Evolutionary conservation across 2,329 filamentous ascomycete species (phyloP).

Genomic region (Colletotrichum paranaense): DNA sequence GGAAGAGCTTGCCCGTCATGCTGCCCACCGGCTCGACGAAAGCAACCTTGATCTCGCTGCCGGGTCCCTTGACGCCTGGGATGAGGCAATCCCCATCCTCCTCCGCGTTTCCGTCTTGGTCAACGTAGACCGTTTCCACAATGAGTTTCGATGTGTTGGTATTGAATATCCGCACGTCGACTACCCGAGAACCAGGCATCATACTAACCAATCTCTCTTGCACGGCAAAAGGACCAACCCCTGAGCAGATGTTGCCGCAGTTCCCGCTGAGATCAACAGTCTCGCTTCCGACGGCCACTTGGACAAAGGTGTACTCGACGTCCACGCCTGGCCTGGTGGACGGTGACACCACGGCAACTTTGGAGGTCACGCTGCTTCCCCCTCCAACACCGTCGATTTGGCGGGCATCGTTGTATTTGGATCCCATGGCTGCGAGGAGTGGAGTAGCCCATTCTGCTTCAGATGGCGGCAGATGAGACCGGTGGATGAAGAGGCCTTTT

Average conservation of each 20-base stretch:
- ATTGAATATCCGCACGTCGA: conserved; percentile 62
- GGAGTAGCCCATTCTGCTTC: conserved; percentile 60
- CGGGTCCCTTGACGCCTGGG: conserved; percentile 67
- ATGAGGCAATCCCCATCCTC: conserved; percentile 64
- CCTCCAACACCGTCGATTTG: conserved; percentile 74
- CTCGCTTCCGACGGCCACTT: conserved; percentile 66
- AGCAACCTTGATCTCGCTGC: conserved; percentile 65
- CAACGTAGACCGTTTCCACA: conserved; percentile 62
- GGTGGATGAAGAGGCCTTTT: conserved; percentile 68
- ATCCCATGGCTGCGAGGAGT: conserved; percentile 66
- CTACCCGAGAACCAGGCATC: conserved; percentile 25
- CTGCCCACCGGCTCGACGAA: conserved; percentile 71
- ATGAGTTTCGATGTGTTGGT: conserved; percentile 71
- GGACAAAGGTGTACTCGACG: conserved; percentile 73
- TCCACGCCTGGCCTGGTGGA: conserved; percentile 56
- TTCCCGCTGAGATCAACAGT: conserved; percentile 69
- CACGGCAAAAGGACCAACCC: conserved; percentile 69
- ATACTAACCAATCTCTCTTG: conserved; percentile 57
- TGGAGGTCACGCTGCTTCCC: conserved; percentile 70
- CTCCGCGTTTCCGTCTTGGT: conserved; percentile 57
- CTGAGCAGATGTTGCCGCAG: conserved; percentile 72
- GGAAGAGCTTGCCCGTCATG: conserved; percentile 68
- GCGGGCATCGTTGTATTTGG: conserved; percentile 63
- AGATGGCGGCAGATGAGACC: conserved; percentile 60
- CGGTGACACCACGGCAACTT: conserved; percentile 67